Conservation (phyloP, 306 rosid genomes). For the Gastrolobium villosum region DNA sequence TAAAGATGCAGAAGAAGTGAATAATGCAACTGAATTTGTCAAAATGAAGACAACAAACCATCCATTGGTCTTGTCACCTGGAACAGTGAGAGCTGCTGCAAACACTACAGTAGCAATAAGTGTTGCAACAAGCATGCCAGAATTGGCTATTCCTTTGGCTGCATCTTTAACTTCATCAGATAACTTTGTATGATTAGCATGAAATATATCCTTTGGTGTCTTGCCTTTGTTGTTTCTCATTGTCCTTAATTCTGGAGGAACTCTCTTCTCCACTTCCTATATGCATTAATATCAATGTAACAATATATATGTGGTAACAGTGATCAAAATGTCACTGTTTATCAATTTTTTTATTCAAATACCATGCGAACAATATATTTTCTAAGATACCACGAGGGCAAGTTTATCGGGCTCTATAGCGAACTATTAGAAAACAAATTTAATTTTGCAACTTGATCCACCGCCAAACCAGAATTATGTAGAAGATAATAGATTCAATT, state of each 20-base stretch:
- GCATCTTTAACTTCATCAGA: background rate
- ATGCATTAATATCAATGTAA: background rate
- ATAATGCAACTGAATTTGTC: constrained; percentile 22
- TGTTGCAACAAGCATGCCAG: constrained; percentile 33
- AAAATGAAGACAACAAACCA: constrained; percentile 9
- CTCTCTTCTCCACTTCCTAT: constrained; percentile 25
- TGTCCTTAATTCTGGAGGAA: background rate
- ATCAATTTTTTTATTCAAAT: no score
- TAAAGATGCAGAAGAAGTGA: constrained; percentile 1
- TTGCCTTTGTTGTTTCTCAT: background rate
- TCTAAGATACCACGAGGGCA: no score
- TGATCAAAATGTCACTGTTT: no score
- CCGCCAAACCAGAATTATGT: no score
- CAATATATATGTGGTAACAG: no score
- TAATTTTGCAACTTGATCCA: no score
- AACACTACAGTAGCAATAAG: background rate
- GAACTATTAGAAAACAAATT: no score
- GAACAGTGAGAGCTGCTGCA: constrained; percentile 11
- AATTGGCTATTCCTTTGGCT: background rate
- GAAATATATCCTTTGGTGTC: constrained; percentile 11
- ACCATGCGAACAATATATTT: background rate
- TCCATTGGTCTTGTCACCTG: background rate
- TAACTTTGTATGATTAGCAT: background rate
- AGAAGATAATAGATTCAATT: no score
- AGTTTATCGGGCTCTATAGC: no score